Base-by-base conservation (phyloP, 805 yeast species). In the Cyberlindnera subsufficiens region DNA sequence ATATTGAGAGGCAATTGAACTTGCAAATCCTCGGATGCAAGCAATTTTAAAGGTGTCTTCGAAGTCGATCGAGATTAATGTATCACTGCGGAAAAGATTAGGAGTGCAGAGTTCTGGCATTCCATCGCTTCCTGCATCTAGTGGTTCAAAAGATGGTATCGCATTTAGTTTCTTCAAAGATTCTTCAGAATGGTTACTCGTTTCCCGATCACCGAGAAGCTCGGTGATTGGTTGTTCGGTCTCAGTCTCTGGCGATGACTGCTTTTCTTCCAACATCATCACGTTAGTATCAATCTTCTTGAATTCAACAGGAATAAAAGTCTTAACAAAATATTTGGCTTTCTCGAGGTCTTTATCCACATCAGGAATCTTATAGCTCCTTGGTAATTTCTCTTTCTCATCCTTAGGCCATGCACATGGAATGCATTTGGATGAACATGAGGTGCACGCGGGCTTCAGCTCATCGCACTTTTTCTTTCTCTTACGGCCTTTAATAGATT, bases 381-480 rank as follows among this genome's bases (percentile, higher is more conserved):
- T 22, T 22, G 25, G 25, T 14, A 15, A 15, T n/a, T n/a, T 14
- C 16, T 30, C 16, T 15, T 30, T 14, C 16, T 14, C 32, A n/a
- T 15, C 32, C 13, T 30, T 14, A n/a, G 58, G 58, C 55, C 56
- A 52, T 3, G 38, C 39, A 40, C 51, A 67, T 44, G 29, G 54
- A 48, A 55, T 37, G 10, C 48, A 38, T 47, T 71, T 69, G 3
- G 58, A 45, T 10, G 54, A 41, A 50, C 80, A 75, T 43, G 68
- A 69, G 8, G 66, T 60, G 42, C 73, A 68, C 42, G 52, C 47
- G 6, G 73, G 72, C 40, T 59, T 68, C 15, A 55, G 59, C 51
- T 77, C 81, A 51, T 78, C 82, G 59, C 86, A 79, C 65, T 78
- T 79, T 66, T 79, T 71, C 65, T 80, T 79, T 51, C 84, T 68